Evolutionary conservation across 768 basidiomycete species (phyloP).

Genomic region (Rossbeevera mucosa): DNA sequence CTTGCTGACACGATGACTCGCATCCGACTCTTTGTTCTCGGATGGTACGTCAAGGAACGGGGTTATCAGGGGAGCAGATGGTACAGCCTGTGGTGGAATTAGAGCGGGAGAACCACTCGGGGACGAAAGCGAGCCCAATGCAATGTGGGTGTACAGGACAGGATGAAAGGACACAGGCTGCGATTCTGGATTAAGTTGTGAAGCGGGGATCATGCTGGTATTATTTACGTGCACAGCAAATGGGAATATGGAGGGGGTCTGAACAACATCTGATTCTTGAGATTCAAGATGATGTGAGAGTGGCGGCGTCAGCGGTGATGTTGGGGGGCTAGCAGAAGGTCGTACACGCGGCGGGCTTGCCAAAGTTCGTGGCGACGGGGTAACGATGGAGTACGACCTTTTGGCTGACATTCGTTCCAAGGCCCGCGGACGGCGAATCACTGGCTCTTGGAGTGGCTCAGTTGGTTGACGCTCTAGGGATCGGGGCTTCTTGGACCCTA

Average conservation of each 20-base stretch:
- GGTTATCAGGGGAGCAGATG: slow-evolving; percentile 6
- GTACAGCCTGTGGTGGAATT: slow-evolving; percentile 3
- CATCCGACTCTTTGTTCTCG: slow-evolving; percentile 4
- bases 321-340: slow-evolving; percentile 19
- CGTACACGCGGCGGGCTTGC: slow-evolving; percentile 6
- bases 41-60: slow-evolving; percentile 9
- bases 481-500: slow-evolving; percentile 21
- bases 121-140: slow-evolving; percentile 25
- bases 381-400: slow-evolving; percentile 13
- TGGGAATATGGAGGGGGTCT: slow-evolving; percentile 42
- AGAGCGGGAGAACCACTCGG: slow-evolving; percentile 2
- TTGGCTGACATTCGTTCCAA: slow-evolving; percentile 18
- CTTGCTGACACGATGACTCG: slow-evolving; percentile 6
- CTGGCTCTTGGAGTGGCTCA: slow-evolving; percentile 31
- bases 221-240: slow-evolving; percentile 29
- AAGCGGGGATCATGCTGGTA: slow-evolving; percentile 32
- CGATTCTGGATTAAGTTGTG: slow-evolving; percentile 35
- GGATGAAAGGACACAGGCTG: slow-evolving; percentile 28
- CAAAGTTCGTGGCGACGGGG: slow-evolving; percentile 4
- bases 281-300: slow-evolving; percentile 29
- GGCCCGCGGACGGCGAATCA: slow-evolving; percentile 12
- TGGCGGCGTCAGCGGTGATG: slow-evolving; percentile 28
- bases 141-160: slow-evolving; percentile 36
- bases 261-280: slow-evolving; percentile 43
- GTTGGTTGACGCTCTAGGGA: slow-evolving; percentile 31